Percentiles rank a stretch among this genome's conserved stretches.
These are phyloP conservation scores for Aspergillus texensis DNA, from an alignment of 2,329 filamentous ascomycete species.

Conservation along the genomic window DNA sequence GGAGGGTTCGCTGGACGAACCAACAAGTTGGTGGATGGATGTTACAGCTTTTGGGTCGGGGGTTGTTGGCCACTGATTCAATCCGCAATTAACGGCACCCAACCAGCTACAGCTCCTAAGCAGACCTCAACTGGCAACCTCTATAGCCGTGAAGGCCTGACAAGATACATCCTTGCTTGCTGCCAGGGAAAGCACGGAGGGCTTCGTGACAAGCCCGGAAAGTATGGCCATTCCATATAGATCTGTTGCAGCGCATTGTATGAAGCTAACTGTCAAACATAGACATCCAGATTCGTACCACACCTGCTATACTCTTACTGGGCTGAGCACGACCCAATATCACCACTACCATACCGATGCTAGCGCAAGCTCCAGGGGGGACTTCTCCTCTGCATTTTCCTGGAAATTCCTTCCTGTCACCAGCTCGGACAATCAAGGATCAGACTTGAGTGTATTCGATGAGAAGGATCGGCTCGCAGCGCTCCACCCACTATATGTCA, in stretches of 20 bases:
- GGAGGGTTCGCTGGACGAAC: slow-evolving; percentile 91
- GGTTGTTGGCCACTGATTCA: slow-evolving; percentile 92
- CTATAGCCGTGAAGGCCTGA: slow-evolving; percentile 84
- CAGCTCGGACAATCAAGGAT: slow-evolving; percentile 45
- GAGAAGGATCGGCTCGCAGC: slow-evolving; percentile 69
- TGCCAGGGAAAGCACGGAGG: slow-evolving; percentile 81
- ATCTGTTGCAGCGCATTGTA: neutral
- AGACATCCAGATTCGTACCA: slow-evolving; percentile 87
- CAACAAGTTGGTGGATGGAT: slow-evolving; percentile 97
- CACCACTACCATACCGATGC: slow-evolving; percentile 50
- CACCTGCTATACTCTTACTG: slow-evolving; percentile 86
- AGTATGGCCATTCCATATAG: slow-evolving; percentile 57
- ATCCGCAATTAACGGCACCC: slow-evolving; percentile 67
- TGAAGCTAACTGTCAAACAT: slow-evolving; percentile 23
- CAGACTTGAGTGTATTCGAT: slow-evolving; percentile 66
- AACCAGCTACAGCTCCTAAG: slow-evolving; percentile 26
- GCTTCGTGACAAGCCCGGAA: slow-evolving; percentile 89
- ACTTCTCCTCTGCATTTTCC: slow-evolving; percentile 41
- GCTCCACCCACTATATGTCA: slow-evolving; percentile 82
- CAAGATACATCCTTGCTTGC: slow-evolving; percentile 86
- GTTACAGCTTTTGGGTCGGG: slow-evolving; percentile 97
- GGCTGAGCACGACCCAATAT: slow-evolving; percentile 81
- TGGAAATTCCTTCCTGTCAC: slow-evolving; percentile 44
- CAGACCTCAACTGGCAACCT: slow-evolving; percentile 36
- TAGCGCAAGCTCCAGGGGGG: slow-evolving; percentile 32